phyloP scores from a whole-genome alignment of 192 early-diverging fungal genomes.

The Coemansia sp. region DNA sequence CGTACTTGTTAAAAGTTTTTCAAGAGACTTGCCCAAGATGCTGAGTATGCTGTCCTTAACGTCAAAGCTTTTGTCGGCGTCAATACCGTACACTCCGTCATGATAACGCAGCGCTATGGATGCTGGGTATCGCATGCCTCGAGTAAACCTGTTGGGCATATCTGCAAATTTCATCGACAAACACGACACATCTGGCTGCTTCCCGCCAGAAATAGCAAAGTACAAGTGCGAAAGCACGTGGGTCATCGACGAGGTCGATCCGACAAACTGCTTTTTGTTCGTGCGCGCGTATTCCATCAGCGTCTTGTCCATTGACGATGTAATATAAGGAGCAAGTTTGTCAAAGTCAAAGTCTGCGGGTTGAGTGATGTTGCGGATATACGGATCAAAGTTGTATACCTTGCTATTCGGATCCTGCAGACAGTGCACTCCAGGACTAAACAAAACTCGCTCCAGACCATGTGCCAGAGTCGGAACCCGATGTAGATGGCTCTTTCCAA shows the following conservation, averaged over 20 bases:
- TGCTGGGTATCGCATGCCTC: constrained; percentile 63
- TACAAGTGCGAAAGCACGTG: constrained; percentile 73
- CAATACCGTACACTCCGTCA: constrained; percentile 75
- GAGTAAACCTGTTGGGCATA: constrained; percentile 65
- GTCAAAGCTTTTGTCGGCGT: constrained; percentile 77
- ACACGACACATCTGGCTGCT: constrained; percentile 57
- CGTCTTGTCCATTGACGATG: constrained; percentile 70
- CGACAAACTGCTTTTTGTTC: constrained; percentile 61
- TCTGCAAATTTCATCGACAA: constrained; percentile 66
- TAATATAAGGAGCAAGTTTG: constrained; percentile 74
- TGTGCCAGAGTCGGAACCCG: constrained; percentile 51
- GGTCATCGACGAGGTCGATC: constrained; percentile 91
- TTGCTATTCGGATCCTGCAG: constrained; percentile 74
- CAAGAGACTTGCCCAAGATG: constrained; percentile 81
- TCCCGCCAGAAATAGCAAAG: constrained; percentile 66
- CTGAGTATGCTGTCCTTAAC: constrained; percentile 70
- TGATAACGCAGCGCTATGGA: constrained; percentile 70
- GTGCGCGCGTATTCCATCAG: constrained; percentile 57
- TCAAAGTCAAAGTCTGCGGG: constrained; percentile 80
- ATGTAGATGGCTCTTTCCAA: constrained; percentile 35
- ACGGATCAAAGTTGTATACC: constrained; percentile 79
- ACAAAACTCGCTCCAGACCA: constrained; percentile 49
- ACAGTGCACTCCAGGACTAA: constrained; percentile 77
- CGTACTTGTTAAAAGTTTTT: constrained; percentile 74
- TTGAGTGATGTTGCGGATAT: constrained; percentile 74